Evolutionary conservation across 2,329 filamentous ascomycete species (phyloP), one percentile per base, ranked within the genome.

Genomic region (Aureobasidium pullulans): DNA sequence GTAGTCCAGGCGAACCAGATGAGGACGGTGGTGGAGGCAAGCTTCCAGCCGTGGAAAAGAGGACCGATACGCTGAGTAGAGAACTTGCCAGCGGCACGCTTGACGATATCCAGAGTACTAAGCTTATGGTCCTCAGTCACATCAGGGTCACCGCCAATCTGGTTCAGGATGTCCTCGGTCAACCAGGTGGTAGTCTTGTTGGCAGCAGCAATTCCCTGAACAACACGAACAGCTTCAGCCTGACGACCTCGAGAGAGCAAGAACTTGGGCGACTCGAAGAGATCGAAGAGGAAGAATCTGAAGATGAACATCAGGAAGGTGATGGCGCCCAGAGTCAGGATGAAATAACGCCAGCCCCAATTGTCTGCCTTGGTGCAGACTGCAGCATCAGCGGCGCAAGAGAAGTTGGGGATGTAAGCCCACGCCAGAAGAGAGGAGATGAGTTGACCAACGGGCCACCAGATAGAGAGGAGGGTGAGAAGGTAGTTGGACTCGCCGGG

Each of bases 191-290:
- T 86, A 44, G 77, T 77, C 36, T 73, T 70, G 66, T 65, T 65
- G 67, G 85, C 82, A 69, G 82, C 80, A 1, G 90, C 90, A 61
- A 95, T 85, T 6, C 85, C 88, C 63, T 92, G 88, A 8, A 95
- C 83, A 1, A 90, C 88, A 3, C 85, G 86, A 1, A 95, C 88
- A 1, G 90, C 90, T 67, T 94, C 89, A 13, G 82, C 76, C 70
- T 95, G 87, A 6, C 88, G 83, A 37, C 89, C 88, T n/a, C 83
- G 80, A 19, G 85, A 87, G 9, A 95, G 81, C 28, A 95, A 77
- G 68, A 85, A 95, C 70, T 94, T 94, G 47, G 90, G 90, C 6
- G 90, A 94, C 70, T 96, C 90, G 69, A 88, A 89, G 11, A 95
- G 81, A 62, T 87, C 83, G 73, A 95, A 95, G 62, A 91, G 68